A percentile compares a stretch with the other conserved stretches of the same genome.
phyloP scores from a whole-genome alignment of 768 basidiomycete genomes.

The Imleria badia region DNA sequence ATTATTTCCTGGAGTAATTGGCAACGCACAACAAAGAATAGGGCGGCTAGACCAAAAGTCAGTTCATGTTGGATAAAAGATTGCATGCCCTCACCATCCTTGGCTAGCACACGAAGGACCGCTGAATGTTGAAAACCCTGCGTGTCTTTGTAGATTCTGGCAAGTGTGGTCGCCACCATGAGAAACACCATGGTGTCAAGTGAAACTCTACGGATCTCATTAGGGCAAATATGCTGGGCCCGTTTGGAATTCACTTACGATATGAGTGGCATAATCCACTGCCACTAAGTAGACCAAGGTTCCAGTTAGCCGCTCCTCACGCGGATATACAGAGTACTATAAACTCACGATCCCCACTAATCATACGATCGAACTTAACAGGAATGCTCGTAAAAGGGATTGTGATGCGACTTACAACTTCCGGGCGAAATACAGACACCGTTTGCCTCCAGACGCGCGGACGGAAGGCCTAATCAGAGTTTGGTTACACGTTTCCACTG shows the following conservation, averaged over 20 bases:
- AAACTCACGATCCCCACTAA: not conserved
- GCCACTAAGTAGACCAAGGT: not conserved
- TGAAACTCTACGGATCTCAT: not conserved
- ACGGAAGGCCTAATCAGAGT: not conserved
- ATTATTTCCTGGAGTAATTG: not conserved
- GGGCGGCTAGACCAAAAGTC: not conserved
- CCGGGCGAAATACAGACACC: not conserved
- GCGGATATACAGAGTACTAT: not conserved
- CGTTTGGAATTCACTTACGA: not conserved
- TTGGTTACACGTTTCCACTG: not conserved
- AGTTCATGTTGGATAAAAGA: not conserved
- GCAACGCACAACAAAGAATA: not conserved
- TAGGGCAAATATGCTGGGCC: not conserved
- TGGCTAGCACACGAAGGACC: not conserved
- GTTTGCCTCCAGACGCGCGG: not conserved
- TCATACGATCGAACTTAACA: not conserved
- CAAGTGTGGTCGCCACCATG: not conserved
- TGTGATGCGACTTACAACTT: not conserved
- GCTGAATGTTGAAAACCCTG: not conserved
- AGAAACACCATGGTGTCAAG: not conserved
- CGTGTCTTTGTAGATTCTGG: not conserved
- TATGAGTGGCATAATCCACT: not conserved
- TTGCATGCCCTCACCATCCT: slow-evolving; percentile 12
- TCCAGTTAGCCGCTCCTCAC: not conserved
- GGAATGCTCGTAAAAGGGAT: not conserved